Evolutionary conservation across 1,284 basidiomycete species (phyloP).

Genomic region (Earliella scabrosa): DNA sequence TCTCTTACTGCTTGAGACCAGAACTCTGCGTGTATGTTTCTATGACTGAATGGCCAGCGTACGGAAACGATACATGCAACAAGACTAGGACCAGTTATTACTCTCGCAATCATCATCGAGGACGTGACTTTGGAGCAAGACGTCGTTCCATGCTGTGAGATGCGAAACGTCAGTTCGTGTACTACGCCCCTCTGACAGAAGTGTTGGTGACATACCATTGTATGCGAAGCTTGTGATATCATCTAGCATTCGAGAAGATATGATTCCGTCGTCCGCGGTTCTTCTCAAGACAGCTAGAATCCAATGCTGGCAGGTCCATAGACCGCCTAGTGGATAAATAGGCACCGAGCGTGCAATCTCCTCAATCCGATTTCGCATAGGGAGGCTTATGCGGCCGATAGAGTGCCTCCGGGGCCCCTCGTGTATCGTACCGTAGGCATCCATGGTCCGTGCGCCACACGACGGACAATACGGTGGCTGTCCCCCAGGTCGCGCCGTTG

Average conservation of each 20-base stretch:
- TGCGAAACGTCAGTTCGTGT: too few relatives aligned
- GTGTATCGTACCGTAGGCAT: not conserved
- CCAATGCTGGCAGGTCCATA: conserved; percentile 1
- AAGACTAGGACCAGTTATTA: too few relatives aligned
- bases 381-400: not conserved
- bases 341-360: not conserved
- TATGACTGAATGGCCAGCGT: too few relatives aligned
- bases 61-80: too few relatives aligned
- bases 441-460: not conserved
- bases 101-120: too few relatives aligned
- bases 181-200: too few relatives aligned
- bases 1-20: too few relatives aligned
- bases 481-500: too few relatives aligned
- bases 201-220: not conserved
- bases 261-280: not conserved
- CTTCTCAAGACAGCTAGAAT: not conserved
- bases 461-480: not conserved
- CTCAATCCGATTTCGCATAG: not conserved
- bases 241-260: not conserved
- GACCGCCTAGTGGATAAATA: not conserved
- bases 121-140: too few relatives aligned
- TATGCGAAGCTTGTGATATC: not conserved
- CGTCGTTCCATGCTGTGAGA: too few relatives aligned
- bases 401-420: not conserved
- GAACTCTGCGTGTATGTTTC: too few relatives aligned